Evolutionary conservation across 768 basidiomycete species (phyloP).

Genomic region (Dacryopinax primogenitus): DNA sequence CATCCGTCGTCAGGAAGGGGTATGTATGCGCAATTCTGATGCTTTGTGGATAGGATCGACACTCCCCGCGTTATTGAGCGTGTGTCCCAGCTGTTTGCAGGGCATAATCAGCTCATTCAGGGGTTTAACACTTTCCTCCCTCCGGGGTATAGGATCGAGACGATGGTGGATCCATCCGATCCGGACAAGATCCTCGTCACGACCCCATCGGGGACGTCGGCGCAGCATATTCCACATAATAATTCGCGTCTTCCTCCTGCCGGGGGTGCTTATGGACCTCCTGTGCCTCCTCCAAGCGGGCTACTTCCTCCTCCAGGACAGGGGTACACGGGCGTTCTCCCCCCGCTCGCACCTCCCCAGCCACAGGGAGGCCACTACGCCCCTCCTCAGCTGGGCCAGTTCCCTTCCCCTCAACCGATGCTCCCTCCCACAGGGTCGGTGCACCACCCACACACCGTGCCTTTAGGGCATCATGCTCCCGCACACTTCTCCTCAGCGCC

Average conservation of each 20-base stretch:
- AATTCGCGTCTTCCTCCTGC: not conserved
- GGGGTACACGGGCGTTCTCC: not conserved
- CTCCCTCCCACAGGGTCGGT: not conserved
- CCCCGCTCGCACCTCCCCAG: not conserved
- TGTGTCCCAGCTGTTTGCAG: constrained; percentile 83
- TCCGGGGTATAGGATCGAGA: constrained; percentile 81
- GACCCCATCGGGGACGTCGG: not conserved
- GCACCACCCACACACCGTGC: not conserved
- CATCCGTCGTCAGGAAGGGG: not conserved
- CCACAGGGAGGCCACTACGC: not conserved
- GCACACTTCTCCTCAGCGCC: not conserved
- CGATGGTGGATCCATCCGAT: constrained; percentile 2
- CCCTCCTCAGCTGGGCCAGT: not conserved
- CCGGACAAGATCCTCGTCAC: constrained; percentile 8
- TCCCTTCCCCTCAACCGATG: not conserved
- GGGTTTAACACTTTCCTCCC: constrained; percentile 98
- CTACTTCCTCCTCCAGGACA: not conserved
- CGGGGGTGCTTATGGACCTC: not conserved
- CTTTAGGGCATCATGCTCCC: not conserved
- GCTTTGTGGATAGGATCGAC: constrained; percentile 58
- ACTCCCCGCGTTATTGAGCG: constrained; percentile 95
- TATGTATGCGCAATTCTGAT: not conserved
- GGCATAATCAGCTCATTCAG: constrained; percentile 81
- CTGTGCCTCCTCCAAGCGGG: not conserved
- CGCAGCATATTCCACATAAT: not conserved